Conservation (phyloP, 108 stramenopile genomes). For the Bacterosira constricta region DNA sequence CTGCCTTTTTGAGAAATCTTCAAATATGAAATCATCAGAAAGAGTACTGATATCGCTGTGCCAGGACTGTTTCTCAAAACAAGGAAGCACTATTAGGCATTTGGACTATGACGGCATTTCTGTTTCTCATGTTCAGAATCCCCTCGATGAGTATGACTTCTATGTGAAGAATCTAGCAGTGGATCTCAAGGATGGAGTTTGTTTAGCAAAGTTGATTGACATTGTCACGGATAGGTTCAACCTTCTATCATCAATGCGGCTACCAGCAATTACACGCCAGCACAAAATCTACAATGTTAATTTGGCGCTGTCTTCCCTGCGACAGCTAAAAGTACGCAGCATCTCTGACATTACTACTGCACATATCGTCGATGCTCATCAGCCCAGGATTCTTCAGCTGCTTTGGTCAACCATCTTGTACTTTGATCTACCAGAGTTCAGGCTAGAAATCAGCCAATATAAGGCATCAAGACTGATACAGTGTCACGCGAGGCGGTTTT, state of each 20-base stretch:
- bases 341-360: slow-evolving; percentile 67
- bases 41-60: slow-evolving; percentile 82
- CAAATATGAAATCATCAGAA: slow-evolving; percentile 85
- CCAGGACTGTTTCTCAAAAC: slow-evolving; percentile 74
- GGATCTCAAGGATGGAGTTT: slow-evolving; percentile 95
- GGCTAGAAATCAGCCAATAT: slow-evolving; percentile 13
- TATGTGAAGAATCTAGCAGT: slow-evolving; percentile 75
- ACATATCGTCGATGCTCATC: slow-evolving; percentile 87
- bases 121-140: slow-evolving; percentile 79
- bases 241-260: slow-evolving; percentile 63
- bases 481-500: slow-evolving; percentile 11
- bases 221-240: slow-evolving; percentile 55
- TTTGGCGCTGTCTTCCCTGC: slow-evolving; percentile 59
- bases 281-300: slow-evolving; percentile 94
- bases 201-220: slow-evolving; percentile 84
- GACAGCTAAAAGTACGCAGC: slow-evolving; percentile 53
- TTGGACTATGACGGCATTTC: slow-evolving; percentile 74
- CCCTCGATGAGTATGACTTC: slow-evolving; percentile 92
- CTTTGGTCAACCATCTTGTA: slow-evolving; percentile 75
- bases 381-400: slow-evolving; percentile 81
- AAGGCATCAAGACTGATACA: slow-evolving; percentile 21
- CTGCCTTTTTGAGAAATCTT: slow-evolving; percentile 60
- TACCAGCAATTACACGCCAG: slow-evolving; percentile 89
- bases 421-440: slow-evolving; percentile 52
- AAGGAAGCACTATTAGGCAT: slow-evolving; percentile 91